A percentile compares a stretch with the other conserved stretches of the same genome.
phyloP scores from a whole-genome alignment of 2,329 filamentous ascomycete species.

The Dothideomycetidae sp. region DNA sequence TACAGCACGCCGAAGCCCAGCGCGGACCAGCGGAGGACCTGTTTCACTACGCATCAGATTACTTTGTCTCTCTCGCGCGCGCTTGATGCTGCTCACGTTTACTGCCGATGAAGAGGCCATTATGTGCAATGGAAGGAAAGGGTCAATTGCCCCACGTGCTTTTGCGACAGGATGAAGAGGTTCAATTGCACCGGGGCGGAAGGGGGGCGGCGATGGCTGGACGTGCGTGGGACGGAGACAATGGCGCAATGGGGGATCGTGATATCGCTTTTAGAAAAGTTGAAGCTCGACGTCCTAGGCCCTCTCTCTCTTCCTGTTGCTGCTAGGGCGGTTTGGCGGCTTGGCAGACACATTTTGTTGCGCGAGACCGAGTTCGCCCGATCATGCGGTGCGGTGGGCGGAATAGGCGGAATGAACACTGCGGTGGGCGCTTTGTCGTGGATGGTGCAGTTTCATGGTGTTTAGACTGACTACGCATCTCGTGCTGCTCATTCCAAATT shows the following conservation, averaged over 20 bases:
- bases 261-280: conserved; percentile 40
- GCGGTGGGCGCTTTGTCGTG: no score
- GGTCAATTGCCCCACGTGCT: conserved; percentile 4
- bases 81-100: conserved; percentile 18
- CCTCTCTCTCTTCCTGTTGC: no score
- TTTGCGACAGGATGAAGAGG: neutral
- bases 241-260: neutral
- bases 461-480: no score
- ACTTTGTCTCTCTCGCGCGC: no score
- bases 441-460: no score
- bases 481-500: no score
- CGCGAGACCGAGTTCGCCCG: neutral
- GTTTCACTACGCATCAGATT: conserved; percentile 13
- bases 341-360: neutral
- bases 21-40: conserved; percentile 96
- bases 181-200: neutral
- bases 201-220: neutral
- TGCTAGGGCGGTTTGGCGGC: no score
- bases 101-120: conserved; percentile 18
- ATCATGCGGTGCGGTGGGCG: neutral
- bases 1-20: conserved; percentile 87
- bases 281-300: conserved; percentile 69
- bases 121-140: conserved; percentile 9
- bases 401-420: no score
- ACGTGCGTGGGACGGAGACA: conserved; percentile 2